These are phyloP conservation scores for Suillus ampliporus DNA, from an alignment of 768 basidiomycete species.

Conservation along the genomic window DNA sequence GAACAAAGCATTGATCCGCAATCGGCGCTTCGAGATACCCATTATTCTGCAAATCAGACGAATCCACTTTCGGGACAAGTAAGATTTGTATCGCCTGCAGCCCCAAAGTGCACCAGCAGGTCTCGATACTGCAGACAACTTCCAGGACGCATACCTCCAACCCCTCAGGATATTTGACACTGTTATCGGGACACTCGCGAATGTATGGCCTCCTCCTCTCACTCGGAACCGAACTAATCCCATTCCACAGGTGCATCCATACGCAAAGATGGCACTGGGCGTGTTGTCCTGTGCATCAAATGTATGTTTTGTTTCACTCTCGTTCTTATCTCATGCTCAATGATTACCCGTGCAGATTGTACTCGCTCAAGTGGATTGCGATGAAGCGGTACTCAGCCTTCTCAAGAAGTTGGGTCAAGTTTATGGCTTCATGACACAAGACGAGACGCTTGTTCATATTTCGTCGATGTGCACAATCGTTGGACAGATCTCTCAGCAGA, in stretches of 20 bases:
- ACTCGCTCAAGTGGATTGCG: constrained; percentile 6
- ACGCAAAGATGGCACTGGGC: constrained; percentile 10
- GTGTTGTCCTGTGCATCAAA: constrained; percentile 8
- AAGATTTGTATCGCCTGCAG: background rate
- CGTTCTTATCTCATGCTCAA: background rate
- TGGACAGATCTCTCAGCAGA: constrained; percentile 11
- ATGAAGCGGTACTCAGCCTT: constrained; percentile 10
- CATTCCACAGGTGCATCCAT: constrained; percentile 11
- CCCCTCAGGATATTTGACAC: constrained; percentile 7
- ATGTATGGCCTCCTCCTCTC: background rate
- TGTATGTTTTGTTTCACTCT: background rate
- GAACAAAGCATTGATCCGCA: background rate
- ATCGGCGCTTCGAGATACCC: background rate
- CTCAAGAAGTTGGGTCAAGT: constrained; percentile 10
- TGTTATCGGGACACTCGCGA: background rate
- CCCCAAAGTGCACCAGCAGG: background rate
- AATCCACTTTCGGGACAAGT: background rate
- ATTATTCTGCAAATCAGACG: too few species aligned
- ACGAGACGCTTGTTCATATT: constrained; percentile 5
- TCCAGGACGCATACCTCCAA: constrained; percentile 1
- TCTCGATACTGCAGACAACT: background rate
- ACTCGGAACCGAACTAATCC: background rate
- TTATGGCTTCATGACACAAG: constrained; percentile 12
- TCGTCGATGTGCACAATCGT: constrained; percentile 1
- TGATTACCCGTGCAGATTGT: background rate